Percentiles rank a stretch among this genome's conserved stretches.
These are phyloP conservation scores for Ambrosia trifida DNA, from an alignment of 129 eudicot species.

Conservation along the genomic window DNA sequence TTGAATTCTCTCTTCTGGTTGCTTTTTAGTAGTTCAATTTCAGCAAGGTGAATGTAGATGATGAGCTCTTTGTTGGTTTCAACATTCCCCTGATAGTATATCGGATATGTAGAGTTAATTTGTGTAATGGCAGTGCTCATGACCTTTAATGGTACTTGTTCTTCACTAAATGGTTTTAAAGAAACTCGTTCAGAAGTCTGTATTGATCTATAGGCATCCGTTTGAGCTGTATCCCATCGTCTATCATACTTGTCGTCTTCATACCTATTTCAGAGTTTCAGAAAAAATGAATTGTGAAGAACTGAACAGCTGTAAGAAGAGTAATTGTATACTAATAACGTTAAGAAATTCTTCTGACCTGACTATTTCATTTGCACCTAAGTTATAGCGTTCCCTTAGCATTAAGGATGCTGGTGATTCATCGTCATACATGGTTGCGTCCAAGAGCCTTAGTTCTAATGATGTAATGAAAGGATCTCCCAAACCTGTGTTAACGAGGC, in stretches of 20 bases:
- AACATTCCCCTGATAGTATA: not conserved
- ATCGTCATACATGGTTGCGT: not conserved
- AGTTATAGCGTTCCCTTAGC: not conserved
- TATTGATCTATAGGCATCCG: too few species aligned
- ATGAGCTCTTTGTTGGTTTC: too few species aligned
- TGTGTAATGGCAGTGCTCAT: constrained; percentile 29
- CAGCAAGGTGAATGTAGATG: too few species aligned
- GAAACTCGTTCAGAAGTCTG: not conserved
- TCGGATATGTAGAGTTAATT: not conserved
- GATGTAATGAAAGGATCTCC: constrained; percentile 37
- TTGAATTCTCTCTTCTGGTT: too few species aligned
- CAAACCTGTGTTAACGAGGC: constrained; percentile 32
- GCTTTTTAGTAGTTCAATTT: too few species aligned
- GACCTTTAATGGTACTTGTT: constrained; percentile 18
- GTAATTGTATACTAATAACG: too few species aligned
- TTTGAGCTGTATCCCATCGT: too few species aligned
- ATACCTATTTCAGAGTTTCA: not conserved
- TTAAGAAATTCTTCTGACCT: too few species aligned
- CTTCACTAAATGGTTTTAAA: not conserved
- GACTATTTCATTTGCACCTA: not conserved
- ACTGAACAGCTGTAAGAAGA: too few species aligned
- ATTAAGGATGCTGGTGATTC: not conserved
- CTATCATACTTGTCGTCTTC: not conserved
- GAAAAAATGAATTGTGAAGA: too few species aligned
- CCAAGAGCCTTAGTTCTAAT: constrained; percentile 18